These are phyloP conservation scores for Alternaria sp. DNA, from an alignment of 2,329 filamentous ascomycete genomes.

Conservation along the genomic window DNA sequence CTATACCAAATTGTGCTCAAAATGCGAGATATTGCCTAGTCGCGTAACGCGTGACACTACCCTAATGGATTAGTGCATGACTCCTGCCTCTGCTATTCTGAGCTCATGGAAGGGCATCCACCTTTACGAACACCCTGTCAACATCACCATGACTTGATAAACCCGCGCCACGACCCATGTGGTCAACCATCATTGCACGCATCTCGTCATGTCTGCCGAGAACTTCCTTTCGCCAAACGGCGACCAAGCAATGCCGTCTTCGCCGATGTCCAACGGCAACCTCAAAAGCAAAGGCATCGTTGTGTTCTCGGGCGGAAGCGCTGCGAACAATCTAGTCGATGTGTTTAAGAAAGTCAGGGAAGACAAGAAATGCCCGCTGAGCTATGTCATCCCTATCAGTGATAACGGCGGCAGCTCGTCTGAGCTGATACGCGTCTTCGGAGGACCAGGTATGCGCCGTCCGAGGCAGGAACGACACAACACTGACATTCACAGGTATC, in stretches of 20 bases:
- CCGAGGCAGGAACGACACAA: neutral
- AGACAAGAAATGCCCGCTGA: conserved; percentile 71
- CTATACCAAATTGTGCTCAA: neutral
- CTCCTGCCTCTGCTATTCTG: conserved; percentile 26
- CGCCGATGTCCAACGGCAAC: conserved; percentile 29
- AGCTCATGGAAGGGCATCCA: conserved; percentile 19
- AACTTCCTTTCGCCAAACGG: conserved; percentile 23
- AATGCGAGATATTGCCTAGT: conserved; percentile 40
- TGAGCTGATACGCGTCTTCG: conserved; percentile 92
- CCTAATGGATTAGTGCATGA: conserved; percentile 33
- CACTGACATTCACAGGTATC: conserved; percentile 54
- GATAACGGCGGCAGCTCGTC: conserved; percentile 96
- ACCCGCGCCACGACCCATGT: conserved; percentile 12
- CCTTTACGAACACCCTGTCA: conserved; percentile 26
- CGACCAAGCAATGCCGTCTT: conserved; percentile 19
- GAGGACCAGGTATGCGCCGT: conserved; percentile 74
- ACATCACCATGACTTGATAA: conserved; percentile 25
- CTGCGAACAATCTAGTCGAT: conserved; percentile 93
- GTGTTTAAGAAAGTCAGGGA: conserved; percentile 72
- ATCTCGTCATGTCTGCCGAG: conserved; percentile 28
- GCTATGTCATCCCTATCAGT: conserved; percentile 91
- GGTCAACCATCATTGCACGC: conserved; percentile 14
- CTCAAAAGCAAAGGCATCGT: conserved; percentile 66
- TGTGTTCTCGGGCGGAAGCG: conserved; percentile 89
- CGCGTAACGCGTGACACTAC: conserved; percentile 19